A percentile compares a stretch with the other conserved stretches of the same genome.
phyloP scores from a whole-genome alignment of 768 basidiomycete genomes.

The Leccinum boreale region DNA sequence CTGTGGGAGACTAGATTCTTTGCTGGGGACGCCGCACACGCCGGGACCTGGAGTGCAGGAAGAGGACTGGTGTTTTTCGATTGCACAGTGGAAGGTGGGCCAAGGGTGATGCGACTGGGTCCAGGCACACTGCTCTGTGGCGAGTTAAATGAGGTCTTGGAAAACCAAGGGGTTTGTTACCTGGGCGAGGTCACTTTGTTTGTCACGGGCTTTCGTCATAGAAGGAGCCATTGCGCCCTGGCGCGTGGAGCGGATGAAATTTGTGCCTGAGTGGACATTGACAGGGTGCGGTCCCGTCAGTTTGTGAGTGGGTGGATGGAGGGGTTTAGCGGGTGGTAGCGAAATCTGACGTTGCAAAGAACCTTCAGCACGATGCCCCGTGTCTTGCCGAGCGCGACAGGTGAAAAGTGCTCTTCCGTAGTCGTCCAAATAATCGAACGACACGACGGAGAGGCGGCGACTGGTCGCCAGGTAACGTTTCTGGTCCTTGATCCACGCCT shows the following conservation, averaged over 20 bases:
- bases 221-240: not conserved
- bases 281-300: not conserved
- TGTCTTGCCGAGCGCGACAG: constrained; percentile 1
- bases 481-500: constrained; percentile 15
- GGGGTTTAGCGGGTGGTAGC: not conserved
- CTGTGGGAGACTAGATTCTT: not conserved
- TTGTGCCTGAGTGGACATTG: not conserved
- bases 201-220: not conserved
- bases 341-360: not conserved
- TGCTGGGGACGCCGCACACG: not conserved
- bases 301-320: not conserved
- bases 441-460: constrained; percentile 12
- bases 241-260: not conserved
- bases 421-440: constrained; percentile 3
- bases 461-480: constrained; percentile 1
- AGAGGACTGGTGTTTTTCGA: not conserved
- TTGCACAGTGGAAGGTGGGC: not conserved
- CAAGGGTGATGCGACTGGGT: constrained; percentile 3
- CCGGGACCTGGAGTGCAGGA: not conserved
- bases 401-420: constrained; percentile 8
- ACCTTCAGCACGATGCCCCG: constrained; percentile 4
- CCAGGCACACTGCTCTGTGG: constrained; percentile 11
- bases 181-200: constrained; percentile 2
- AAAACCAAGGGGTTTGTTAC: constrained; percentile 1
- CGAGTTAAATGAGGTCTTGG: constrained; percentile 1